phyloP scores from a whole-genome alignment of 2,329 filamentous ascomycete genomes.

The Trichoderma lentiforme region DNA sequence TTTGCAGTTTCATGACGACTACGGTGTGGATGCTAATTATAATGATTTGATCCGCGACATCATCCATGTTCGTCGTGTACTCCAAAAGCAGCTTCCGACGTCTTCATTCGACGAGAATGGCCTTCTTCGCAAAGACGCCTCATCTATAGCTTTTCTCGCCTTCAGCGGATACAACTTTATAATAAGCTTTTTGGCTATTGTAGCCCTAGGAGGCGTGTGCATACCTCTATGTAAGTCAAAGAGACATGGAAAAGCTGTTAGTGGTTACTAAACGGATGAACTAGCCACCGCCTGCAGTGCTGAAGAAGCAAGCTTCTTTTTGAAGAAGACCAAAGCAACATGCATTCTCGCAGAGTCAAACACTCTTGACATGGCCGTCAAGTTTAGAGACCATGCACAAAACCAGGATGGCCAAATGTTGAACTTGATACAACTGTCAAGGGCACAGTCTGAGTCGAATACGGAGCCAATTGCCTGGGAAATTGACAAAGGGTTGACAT shows the following conservation, averaged over 20 bases:
- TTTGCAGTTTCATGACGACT: not conserved
- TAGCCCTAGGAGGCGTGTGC: conserved; percentile 21
- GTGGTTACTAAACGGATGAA: not conserved
- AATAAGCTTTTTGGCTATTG: conserved; percentile 24
- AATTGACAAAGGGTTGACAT: not conserved
- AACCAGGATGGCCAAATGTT: not conserved
- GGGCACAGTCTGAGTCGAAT: not conserved
- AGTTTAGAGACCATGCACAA: not conserved
- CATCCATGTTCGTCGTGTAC: not conserved
- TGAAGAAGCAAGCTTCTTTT: not conserved
- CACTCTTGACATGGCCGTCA: not conserved
- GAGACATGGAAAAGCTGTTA: not conserved
- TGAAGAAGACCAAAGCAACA: not conserved
- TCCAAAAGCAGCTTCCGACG: not conserved
- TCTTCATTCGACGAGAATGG: not conserved
- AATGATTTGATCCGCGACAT: not conserved
- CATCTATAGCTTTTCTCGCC: not conserved
- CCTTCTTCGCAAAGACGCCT: not conserved
- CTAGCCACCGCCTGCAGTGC: not conserved
- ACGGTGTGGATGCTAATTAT: not conserved
- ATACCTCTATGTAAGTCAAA: conserved; percentile 20
- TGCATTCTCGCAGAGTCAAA: not conserved
- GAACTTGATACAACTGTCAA: not conserved
- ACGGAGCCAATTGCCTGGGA: not conserved
- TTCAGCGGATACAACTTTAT: conserved; percentile 24